These are phyloP conservation scores for Polytrichum formosum DNA, from an alignment of 225 moss, liverwort and hornwort species.

Conservation along the genomic window DNA sequence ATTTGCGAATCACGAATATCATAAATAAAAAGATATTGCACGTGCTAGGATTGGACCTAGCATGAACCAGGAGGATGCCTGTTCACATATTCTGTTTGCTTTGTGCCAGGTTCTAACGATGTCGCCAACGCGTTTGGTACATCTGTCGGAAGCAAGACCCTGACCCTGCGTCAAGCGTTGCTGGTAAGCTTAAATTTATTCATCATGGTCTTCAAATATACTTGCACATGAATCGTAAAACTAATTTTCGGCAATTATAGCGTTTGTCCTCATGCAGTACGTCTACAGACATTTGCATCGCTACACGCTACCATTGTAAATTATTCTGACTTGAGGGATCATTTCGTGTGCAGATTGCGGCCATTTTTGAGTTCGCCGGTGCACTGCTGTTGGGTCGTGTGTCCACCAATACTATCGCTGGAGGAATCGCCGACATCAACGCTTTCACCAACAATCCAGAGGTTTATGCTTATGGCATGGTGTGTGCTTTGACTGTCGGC, in stretches of 20 bases:
- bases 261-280: too few species aligned
- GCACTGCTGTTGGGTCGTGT: constrained; percentile 66
- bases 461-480: constrained; percentile 79
- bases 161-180: constrained; percentile 62
- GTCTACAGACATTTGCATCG: too few species aligned
- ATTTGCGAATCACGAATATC: not conserved
- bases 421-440: constrained; percentile 60
- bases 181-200: constrained; percentile 24
- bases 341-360: constrained; percentile 45
- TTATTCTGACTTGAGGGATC: too few species aligned
- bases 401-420: constrained; percentile 69
- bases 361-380: constrained; percentile 63
- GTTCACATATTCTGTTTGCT: not conserved
- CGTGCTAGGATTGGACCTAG: not conserved
- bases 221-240: too few species aligned
- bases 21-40: not conserved
- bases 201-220: too few species aligned
- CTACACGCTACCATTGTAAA: too few species aligned
- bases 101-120: constrained; percentile 56
- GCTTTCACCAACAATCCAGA: constrained; percentile 52
- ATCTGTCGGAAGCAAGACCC: constrained; percentile 63
- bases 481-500: constrained; percentile 64
- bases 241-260: too few species aligned
- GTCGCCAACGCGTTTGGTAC: constrained; percentile 74
- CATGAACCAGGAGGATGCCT: not conserved